Percentiles rank a stretch among this genome's conserved stretches.
phyloP scores from a whole-genome alignment of 2,329 filamentous ascomycete genomes.

The Pyrenophora graminea region DNA sequence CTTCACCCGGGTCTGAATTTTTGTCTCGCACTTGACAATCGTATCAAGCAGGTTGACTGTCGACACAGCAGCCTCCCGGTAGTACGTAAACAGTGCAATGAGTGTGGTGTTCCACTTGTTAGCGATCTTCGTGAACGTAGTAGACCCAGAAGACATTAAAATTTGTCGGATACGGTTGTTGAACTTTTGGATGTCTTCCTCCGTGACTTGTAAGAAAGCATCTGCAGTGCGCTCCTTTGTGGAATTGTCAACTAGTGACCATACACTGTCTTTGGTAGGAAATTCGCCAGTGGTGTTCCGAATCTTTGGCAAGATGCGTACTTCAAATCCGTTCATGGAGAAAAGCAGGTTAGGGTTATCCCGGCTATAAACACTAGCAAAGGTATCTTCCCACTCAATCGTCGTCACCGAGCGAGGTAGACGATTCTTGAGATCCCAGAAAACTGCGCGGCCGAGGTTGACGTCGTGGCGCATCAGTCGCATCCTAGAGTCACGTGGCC shows the following conservation, averaged over 20 bases:
- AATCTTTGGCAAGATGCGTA: constrained; percentile 92
- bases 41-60: constrained; percentile 93
- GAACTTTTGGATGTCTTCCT: constrained; percentile 98
- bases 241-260: constrained; percentile 94
- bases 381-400: constrained; percentile 99
- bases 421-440: constrained; percentile 98
- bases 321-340: constrained; percentile 98
- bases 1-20: constrained; percentile 98
- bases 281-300: constrained; percentile 96
- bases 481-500: constrained; percentile 97
- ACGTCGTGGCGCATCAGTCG: constrained; percentile 98
- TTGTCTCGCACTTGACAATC: constrained; percentile 99
- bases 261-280: constrained; percentile 95
- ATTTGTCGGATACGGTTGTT: constrained; percentile 99
- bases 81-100: constrained; percentile 97
- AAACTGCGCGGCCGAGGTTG: constrained; percentile 93
- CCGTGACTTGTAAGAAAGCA: constrained; percentile 95
- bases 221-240: constrained; percentile 97
- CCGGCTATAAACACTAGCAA: constrained; percentile 94
- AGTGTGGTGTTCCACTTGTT: constrained; percentile 99
- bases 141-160: constrained; percentile 98
- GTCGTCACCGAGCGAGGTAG: constrained; percentile 93
- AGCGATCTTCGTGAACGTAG: constrained; percentile 98
- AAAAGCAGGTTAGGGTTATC: constrained; percentile 97
- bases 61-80: constrained; percentile 94